Base-by-base conservation (phyloP, 1,284 basidiomycete genomes). In the Ustilago sp. region DNA sequence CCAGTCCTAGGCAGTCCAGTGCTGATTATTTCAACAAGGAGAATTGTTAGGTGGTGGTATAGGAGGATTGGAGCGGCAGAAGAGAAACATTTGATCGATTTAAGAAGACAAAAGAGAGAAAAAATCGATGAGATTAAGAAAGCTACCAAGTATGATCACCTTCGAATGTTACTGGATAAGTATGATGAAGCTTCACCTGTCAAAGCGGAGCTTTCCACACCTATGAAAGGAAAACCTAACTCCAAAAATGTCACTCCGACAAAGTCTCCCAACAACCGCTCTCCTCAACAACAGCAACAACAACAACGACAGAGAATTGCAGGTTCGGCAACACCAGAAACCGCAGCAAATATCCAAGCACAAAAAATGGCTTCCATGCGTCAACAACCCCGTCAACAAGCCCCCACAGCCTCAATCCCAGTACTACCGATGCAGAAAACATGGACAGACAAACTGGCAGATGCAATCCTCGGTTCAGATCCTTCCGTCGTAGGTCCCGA, bases 111-210 rank as follows among this genome's bases (percentile, higher is more conserved):
- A 82, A 94, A 95, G 80, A 91, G 93, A 41, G 90, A 90, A 45
- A 95, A 94, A 85, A 90, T 99, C 35, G 95, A 97, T 79, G 95
- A 98, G 83, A 93, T 99, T 80, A 99, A 99, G 89, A 93, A 94
- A 87, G 94, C 94, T 81, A 98, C 95, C 0, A 95, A 96, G 81
- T 99, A 93, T 87, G 94, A 99, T 86, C 91, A 91, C 32, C 96
- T 95, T 17, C 91, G 93, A 59, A 93, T 92, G 80, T 89, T 99
- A 54, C 89, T 99, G 15, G 94, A 98, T 85, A 91, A 91, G 68
- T 98, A 98, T 83, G 96, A 97, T 74, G 92, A 93, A 47, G 84
- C 8, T 68, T 87, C 35, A 80, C 88, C 23, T 28, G 23, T 28
- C 17, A 5, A 68, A 61, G 19, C 55, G 50, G 32, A 55, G 59